phyloP scores from a whole-genome alignment of 2,329 filamentous ascomycete genomes.

The Phyllosticta citriasiana region DNA sequence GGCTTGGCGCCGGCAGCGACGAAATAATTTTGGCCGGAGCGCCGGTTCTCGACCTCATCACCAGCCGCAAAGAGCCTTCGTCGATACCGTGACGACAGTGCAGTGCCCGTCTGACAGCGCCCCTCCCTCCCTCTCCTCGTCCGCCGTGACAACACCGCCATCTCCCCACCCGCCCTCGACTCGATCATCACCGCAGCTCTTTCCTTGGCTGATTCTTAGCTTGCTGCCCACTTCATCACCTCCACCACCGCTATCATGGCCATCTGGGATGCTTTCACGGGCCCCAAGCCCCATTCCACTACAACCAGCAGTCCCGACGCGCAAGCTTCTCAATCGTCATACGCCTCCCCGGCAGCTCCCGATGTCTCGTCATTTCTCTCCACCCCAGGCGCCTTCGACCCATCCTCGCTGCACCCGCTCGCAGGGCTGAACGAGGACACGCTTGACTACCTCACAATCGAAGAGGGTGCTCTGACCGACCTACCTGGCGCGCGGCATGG shows the following conservation, averaged over 20 bases:
- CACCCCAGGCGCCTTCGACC: slow-evolving; percentile 50
- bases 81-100: not conserved
- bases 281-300: slow-evolving; percentile 40
- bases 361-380: slow-evolving; percentile 77
- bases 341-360: slow-evolving; percentile 59
- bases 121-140: not conserved
- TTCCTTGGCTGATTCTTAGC: not conserved
- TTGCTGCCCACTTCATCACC: not conserved
- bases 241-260: slow-evolving; percentile 4
- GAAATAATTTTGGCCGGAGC: slow-evolving; percentile 9
- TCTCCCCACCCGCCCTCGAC: not conserved
- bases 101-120: not conserved
- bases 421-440: slow-evolving; percentile 87
- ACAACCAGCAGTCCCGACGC: slow-evolving; percentile 36
- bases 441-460: slow-evolving; percentile 88
- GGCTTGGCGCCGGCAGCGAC: slow-evolving; percentile 2
- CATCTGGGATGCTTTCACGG: slow-evolving; percentile 47
- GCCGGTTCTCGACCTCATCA: not conserved
- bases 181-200: not conserved
- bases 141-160: not conserved
- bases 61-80: not conserved
- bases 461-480: slow-evolving; percentile 81
- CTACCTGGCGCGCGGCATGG: slow-evolving; percentile 70
- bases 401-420: slow-evolving; percentile 80
- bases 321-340: slow-evolving; percentile 36